Evolutionary conservation across 2,329 filamentous ascomycete species (phyloP).

Genomic region (Pseudovirgaria hyperparasitica): DNA sequence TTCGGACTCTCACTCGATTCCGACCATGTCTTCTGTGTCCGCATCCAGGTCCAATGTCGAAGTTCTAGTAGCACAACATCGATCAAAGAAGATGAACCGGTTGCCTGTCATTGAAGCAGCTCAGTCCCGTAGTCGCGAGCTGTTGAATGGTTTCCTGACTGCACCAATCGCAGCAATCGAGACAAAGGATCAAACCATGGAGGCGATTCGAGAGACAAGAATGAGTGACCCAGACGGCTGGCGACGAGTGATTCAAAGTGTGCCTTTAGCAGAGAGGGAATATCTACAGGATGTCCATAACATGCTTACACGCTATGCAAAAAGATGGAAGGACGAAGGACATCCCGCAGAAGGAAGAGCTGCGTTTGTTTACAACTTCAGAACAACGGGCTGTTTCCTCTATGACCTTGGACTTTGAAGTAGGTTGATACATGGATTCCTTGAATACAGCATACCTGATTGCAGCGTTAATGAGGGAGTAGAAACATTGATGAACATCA

Average conservation of each 20-base stretch:
- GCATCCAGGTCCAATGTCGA: slow-evolving; percentile 53
- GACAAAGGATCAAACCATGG: slow-evolving; percentile 70
- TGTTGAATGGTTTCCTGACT: slow-evolving; percentile 58
- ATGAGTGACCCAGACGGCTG: slow-evolving; percentile 74
- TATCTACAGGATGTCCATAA: slow-evolving; percentile 77
- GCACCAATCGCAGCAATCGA: slow-evolving; percentile 82
- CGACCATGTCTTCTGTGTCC: slow-evolving; percentile 7
- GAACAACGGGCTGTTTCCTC: slow-evolving; percentile 71
- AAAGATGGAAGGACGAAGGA: slow-evolving; percentile 39
- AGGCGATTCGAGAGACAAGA: slow-evolving; percentile 59
- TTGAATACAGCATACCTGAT: too few relatives aligned
- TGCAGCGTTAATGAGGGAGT: too few relatives aligned
- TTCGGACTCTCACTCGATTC: slow-evolving; percentile 6
- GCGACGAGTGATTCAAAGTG: slow-evolving; percentile 66
- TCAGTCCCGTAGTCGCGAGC: slow-evolving; percentile 41
- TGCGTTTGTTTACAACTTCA: slow-evolving; percentile 85
- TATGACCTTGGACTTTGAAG: slow-evolving; percentile 54
- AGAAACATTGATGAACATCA: too few relatives aligned
- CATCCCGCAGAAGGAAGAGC: slow-evolving; percentile 43
- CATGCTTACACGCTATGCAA: slow-evolving; percentile 52
- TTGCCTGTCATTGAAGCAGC: slow-evolving; percentile 72
- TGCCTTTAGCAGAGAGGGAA: slow-evolving; percentile 63
- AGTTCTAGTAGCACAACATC: slow-evolving; percentile 70
- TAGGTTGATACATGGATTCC: too few relatives aligned
- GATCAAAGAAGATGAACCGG: slow-evolving; percentile 85